A percentile compares a stretch with the other conserved stretches of the same genome.
Evolutionary conservation across 1,284 basidiomycete species (phyloP).

Genomic region (Leccinum solheimii): DNA sequence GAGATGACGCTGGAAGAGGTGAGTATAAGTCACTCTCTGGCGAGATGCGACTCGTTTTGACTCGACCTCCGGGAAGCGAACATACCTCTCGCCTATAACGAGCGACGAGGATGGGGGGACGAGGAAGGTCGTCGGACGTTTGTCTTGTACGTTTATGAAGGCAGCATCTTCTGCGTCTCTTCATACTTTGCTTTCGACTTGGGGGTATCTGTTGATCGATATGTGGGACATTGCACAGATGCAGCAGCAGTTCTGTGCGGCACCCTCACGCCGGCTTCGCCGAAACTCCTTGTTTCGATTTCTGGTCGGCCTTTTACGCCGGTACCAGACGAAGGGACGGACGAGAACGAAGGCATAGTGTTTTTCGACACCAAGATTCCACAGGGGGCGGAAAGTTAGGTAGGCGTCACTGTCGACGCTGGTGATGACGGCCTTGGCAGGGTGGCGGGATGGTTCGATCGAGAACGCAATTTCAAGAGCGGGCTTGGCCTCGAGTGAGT

Average conservation of each 20-base stretch:
- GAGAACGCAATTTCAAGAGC: constrained; percentile 33
- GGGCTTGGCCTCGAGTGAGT: constrained; percentile 48
- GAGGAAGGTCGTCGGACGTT: constrained; percentile 32
- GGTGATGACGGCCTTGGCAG: constrained; percentile 42
- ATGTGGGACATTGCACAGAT: constrained; percentile 30
- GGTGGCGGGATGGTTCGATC: constrained; percentile 48
- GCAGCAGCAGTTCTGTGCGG: constrained; percentile 37
- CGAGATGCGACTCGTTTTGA: constrained; percentile 43
- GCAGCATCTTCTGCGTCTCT: constrained; percentile 48
- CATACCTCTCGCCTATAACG: constrained; percentile 52
- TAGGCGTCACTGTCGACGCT: constrained; percentile 54
- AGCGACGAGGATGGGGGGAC: constrained; percentile 6
- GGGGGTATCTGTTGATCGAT: constrained; percentile 46
- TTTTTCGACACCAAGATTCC: constrained; percentile 55
- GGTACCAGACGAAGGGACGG: constrained; percentile 57
- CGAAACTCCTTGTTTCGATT: constrained; percentile 58
- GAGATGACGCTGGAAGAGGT: constrained; percentile 19
- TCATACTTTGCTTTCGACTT: constrained; percentile 49
- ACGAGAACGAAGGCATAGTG: constrained; percentile 73
- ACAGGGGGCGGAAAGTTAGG: constrained; percentile 36
- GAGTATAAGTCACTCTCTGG: constrained; percentile 39
- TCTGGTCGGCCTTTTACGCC: constrained; percentile 35
- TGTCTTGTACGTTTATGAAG: constrained; percentile 60
- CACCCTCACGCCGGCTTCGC: constrained; percentile 42
- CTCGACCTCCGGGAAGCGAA: constrained; percentile 44